Evolutionary conservation across 495 filamentous ascomycete species (phyloP), one percentile per base, ranked within the genome.

Genomic region (Aspergillus biplanus): DNA sequence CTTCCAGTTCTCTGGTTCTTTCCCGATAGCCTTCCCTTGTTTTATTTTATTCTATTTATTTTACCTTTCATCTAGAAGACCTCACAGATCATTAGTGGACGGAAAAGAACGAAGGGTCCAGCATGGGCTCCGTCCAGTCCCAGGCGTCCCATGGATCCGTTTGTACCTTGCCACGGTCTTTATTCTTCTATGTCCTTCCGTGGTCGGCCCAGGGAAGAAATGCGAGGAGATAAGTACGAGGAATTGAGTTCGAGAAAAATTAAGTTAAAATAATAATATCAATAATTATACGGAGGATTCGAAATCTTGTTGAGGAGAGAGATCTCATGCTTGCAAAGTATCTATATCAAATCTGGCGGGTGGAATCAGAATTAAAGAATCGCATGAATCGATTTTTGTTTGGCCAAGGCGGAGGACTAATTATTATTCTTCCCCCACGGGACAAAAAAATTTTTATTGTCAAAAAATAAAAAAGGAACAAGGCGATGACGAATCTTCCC

Each of bases 121-220:
- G 2, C 33, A 33, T n/a, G 44, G 53, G 58, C 53, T 58, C 44
- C 48, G 21, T 58, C 47, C 59, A 57, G 53, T 61, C 59, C 59
- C 39, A 39, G 39, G 9, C 42, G 59, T 59, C 52, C 64, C 64
- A 66, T 65, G 64, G 64, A 52, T 56, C 59, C 54, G 59, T 52
- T 50, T 54, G 46, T 35, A 27, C 34, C 32, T 65, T 58, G 58
- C 63, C 63, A 65, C 58, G 58, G 58, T 35, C 32, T 13, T 56
- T 55, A 33, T 55, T 61, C 33, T 60, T 52, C 47, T 50, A 21
- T 33, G 27, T 61, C 44, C 48, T 49, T 16, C 42, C 37, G n/a
- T 33, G 31, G 49, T 59, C 44, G 57, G 13, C 50, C 48, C 47
- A 15, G 47, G 49, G 47, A 60, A 53, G 47, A 37, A n/a, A 53